A percentile compares a stretch with the other conserved stretches of the same genome.
These are phyloP conservation scores for Nevesoporus exiguus DNA, from an alignment of 768 basidiomycete genomes.

Conservation along the genomic window DNA sequence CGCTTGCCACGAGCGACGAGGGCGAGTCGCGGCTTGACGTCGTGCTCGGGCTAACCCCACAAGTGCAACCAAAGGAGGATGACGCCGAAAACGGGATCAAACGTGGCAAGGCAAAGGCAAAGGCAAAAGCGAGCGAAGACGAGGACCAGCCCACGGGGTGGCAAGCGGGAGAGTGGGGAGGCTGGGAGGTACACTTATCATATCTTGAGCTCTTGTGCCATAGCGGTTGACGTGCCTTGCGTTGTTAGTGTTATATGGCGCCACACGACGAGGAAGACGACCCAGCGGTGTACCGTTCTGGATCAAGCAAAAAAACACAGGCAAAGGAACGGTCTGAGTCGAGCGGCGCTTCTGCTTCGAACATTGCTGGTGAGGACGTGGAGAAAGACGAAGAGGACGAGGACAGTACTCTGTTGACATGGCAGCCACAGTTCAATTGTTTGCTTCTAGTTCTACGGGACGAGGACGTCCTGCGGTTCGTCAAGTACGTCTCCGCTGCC, in stretches of 20 bases:
- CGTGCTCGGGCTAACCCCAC: constrained; percentile 81
- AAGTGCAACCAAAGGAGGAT: constrained; percentile 31
- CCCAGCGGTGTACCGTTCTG: constrained; percentile 85
- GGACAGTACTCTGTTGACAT: constrained; percentile 76
- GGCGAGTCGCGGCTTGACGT: constrained; percentile 81
- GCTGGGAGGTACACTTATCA: constrained; percentile 73
- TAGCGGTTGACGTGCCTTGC: not conserved
- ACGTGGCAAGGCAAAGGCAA: constrained; percentile 31
- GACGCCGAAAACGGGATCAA: constrained; percentile 2
- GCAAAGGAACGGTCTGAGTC: constrained; percentile 15
- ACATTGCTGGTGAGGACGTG: constrained; percentile 2
- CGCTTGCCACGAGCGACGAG: constrained; percentile 84
- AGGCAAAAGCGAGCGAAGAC: constrained; percentile 24
- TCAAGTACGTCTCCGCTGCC: constrained; percentile 89
- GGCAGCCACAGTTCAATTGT: constrained; percentile 87
- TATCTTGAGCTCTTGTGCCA: not conserved
- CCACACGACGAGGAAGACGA: constrained; percentile 94
- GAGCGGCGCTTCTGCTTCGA: constrained; percentile 15
- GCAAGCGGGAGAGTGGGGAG: constrained; percentile 80
- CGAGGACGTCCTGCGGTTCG: constrained; percentile 90
- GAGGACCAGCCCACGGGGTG: constrained; percentile 45
- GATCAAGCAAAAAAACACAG: constrained; percentile 39
- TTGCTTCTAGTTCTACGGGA: constrained; percentile 88
- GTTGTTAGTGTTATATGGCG: constrained; percentile 82
- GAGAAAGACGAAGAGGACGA: constrained; percentile 45